Evolutionary conservation across 2,329 filamentous ascomycete species (phyloP), one percentile per base, ranked within the genome.

Genomic region (Emergomyces africanus): DNA sequence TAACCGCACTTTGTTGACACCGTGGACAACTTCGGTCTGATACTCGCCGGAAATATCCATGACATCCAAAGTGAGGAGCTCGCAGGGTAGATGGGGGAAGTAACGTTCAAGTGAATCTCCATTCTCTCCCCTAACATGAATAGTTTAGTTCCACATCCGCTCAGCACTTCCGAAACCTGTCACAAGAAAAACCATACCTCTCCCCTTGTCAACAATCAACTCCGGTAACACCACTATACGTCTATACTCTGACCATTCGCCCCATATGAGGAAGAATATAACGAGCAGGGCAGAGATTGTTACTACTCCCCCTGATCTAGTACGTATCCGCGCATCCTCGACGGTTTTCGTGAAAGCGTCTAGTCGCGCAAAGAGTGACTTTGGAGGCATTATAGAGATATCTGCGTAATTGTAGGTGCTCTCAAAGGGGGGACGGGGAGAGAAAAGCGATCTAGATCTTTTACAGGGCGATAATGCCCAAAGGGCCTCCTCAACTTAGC

Each of bases 301-400:
- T 68, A 99, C 90, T 66, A 99, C 84, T 65, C 94, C 94, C 65
- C 94, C 94, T 2, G 90, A 96, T 6, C 91, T 96, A 37, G 94
- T 99, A 68, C 95, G 88, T 71, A 99, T 85, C 68, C 94, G 85
- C 65, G 95, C 94, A 84, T 99, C 94, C 74, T 99, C 94, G 67
- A 99, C 94, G 14, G 94, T 99, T 78, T 99, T 99, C 57, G 92
- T 96, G 74, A 99, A 99, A 81, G 94, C 94, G 76, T 99, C 94
- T 64, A 99, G 89, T 83, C 87, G 87, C 61, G 89, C 96, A 72
- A 99, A 96, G 74, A 94, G 86, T 67, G 90, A 95, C 79, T 95
- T 96, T 70, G 86, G 78, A 65, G 91, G 80, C 94, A 97, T 97
- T 66, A 64, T 64, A 60, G 33, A 25, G 23, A 20, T 14, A 51